These are phyloP conservation scores for Candida yuanshanica DNA, from an alignment of 805 yeast species.

Conservation along the genomic window DNA sequence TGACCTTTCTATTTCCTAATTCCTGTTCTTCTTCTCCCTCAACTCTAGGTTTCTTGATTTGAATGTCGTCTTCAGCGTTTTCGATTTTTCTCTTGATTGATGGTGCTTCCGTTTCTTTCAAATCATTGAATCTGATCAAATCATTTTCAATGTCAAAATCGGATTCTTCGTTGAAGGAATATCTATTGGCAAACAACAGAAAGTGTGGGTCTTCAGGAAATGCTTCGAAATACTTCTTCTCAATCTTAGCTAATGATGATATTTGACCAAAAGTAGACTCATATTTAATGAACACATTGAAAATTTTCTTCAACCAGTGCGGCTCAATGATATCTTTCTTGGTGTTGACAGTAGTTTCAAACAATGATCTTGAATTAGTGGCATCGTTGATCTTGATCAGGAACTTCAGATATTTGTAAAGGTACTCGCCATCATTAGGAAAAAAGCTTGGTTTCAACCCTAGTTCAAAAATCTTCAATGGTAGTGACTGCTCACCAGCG, in stretches of 20 bases:
- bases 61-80: slow-evolving; percentile 3
- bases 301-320: slow-evolving; percentile 39
- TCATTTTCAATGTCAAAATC: slow-evolving; percentile 17
- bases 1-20: slow-evolving; percentile 3
- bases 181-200: slow-evolving; percentile 32
- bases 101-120: slow-evolving; percentile 9
- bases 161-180: slow-evolving; percentile 25
- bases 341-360: slow-evolving; percentile 69
- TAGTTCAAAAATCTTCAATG: slow-evolving; percentile 69
- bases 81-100: slow-evolving; percentile 20
- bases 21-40: background rate
- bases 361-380: slow-evolving; percentile 68
- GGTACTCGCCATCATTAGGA: slow-evolving; percentile 51
- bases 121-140: slow-evolving; percentile 24
- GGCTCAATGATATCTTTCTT: slow-evolving; percentile 21
- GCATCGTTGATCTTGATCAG: slow-evolving; percentile 62
- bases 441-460: slow-evolving; percentile 56
- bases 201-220: slow-evolving; percentile 54
- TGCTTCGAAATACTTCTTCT: slow-evolving; percentile 54
- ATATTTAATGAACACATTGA: slow-evolving; percentile 55
- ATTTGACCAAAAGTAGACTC: slow-evolving; percentile 70
- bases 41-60: background rate
- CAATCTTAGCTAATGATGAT: slow-evolving; percentile 59
- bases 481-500: slow-evolving; percentile 53
- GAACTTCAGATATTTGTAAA: slow-evolving; percentile 66